These are phyloP conservation scores for Diutina rugosa DNA, from an alignment of 1,139 yeast genomes.

Conservation along the genomic window DNA sequence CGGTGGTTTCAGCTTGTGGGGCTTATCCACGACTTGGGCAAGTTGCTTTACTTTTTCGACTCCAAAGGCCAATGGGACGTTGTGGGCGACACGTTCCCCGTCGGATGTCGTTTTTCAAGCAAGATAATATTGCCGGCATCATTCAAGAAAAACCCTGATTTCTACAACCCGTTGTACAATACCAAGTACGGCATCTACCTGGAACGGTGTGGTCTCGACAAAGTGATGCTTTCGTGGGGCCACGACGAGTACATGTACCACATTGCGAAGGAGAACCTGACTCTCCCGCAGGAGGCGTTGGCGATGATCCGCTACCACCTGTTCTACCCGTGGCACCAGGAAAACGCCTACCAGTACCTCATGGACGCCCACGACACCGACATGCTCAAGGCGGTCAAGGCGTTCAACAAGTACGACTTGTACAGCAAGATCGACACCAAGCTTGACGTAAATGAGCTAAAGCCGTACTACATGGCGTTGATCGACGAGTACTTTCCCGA, in stretches of 20 bases:
- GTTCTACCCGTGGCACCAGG: slow-evolving; percentile 70
- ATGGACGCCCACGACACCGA: slow-evolving; percentile 55
- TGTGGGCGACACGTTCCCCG: slow-evolving; percentile 73
- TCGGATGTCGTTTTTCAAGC: slow-evolving; percentile 53
- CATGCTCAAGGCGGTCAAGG: slow-evolving; percentile 52
- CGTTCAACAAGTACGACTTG: slow-evolving; percentile 55
- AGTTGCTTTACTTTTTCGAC: slow-evolving; percentile 54
- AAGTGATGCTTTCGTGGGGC: slow-evolving; percentile 70
- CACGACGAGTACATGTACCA: slow-evolving; percentile 74
- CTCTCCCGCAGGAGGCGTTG: slow-evolving; percentile 49
- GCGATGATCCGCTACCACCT: slow-evolving; percentile 72
- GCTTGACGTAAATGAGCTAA: slow-evolving; percentile 35
- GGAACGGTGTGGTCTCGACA: slow-evolving; percentile 53
- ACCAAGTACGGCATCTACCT: slow-evolving; percentile 58
- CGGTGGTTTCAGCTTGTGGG: slow-evolving; percentile 72
- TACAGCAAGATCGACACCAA: slow-evolving; percentile 47
- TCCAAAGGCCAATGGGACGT: slow-evolving; percentile 74
- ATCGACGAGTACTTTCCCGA: slow-evolving; percentile 59
- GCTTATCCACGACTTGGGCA: slow-evolving; percentile 59
- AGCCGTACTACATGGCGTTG: slow-evolving; percentile 45
- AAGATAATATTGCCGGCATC: slow-evolving; percentile 50
- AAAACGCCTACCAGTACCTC: slow-evolving; percentile 48
- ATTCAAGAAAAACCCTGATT: slow-evolving; percentile 49
- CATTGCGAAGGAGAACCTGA: slow-evolving; percentile 51
- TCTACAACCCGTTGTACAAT: slow-evolving; percentile 48